Base-by-base conservation (phyloP, 164 flowering plant genomes). In the Santalum album region DNA sequence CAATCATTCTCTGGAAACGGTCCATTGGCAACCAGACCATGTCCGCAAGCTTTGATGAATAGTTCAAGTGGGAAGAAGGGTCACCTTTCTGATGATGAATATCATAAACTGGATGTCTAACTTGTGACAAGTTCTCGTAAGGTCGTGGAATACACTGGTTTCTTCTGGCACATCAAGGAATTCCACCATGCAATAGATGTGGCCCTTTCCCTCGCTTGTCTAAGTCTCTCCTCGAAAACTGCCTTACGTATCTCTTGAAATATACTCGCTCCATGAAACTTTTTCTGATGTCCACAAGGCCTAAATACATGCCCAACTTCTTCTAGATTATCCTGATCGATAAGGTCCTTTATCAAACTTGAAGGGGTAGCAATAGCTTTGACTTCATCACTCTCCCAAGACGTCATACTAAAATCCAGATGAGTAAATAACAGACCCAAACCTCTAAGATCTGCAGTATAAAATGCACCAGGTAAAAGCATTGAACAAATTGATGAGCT, bases 161-260 rank as follows among this genome's bases (percentile, higher is more conserved):
- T 90, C 65, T 67, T 83, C 43, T 46, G 63, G 66, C 96, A 83
- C 61, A 82, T 83, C 72, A 94, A 71, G n/a, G 90, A 83, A 74
- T 94, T 90, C 99, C 99, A 94, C 99, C 99, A 87, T 44, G 96
- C 88, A 72, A 87, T 71, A 46, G 92, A 71, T 61, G 76, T 76
- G 36, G 96, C 97, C 35, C 90, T 68, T 57, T 82, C 82, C 66
- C 72, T 78, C 16, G 78, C 86, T 69, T 94, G 71, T 63, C 64
- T 82, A 48, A 76, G 35, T 70, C 97, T 80, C 69, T 86, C 97
- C 64, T 77, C 89, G 61, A 63, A 50, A 51, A 94, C 63, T 45
- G 86, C 86, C 67, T 75, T 82, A 17, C 62, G 86, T 44, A 94
- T 79, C 61, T 90, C 90, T 66, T 81, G 87, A 74, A 94, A 94